Base-by-base conservation (phyloP, 345 rosid species). In the Mallotus nudiflorus region DNA sequence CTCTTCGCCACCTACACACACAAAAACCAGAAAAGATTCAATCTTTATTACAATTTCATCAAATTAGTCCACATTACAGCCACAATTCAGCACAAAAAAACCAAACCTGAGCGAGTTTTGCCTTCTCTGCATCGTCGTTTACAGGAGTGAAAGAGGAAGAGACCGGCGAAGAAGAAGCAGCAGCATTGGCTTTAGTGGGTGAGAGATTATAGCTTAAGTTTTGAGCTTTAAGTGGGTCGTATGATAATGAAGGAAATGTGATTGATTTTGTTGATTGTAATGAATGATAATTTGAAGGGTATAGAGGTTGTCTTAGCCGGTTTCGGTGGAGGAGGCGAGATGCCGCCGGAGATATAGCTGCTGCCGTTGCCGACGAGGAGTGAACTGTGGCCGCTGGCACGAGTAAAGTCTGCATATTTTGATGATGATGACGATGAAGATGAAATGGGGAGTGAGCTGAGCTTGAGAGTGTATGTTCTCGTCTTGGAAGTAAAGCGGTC, bases 1-100 rank as follows among this genome's bases (percentile, higher is more conserved):
- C 98, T 91, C 88, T 88, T 96, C 7, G 98, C 84, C 1, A 92
- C 99, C 99, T 96, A 73, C 73, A 69, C 33, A 52, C n/a, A n/a
- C n/a, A n/a, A n/a, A n/a, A n/a, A n/a, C n/a, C n/a, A 42, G 9
- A 12, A 42, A 42, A 42, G 14, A 8, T 42, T 42, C 19, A 60
- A 39, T 52, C 49, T 55, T 62, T 40, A 6, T 40, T 19, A 39
- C 27, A 29, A 18, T 39, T 28, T 42, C 25, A 56, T 65, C 66
- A 67, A 46, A 42, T 42, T 1, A 42, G 9, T 9, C 3, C 37
- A 33, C 37, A 33, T 2, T 1, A 42, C n/a, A n/a, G n/a, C n/a
- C n/a, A n/a, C n/a, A n/a, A n/a, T n/a, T n/a, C 15, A 71, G 15
- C 52, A 59, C 61, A 51, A 28, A 8, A 33, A 4, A n/a, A 8